Evolutionary conservation across 192 early-diverging fungal species (phyloP).

Genomic region (Backusella circina): DNA sequence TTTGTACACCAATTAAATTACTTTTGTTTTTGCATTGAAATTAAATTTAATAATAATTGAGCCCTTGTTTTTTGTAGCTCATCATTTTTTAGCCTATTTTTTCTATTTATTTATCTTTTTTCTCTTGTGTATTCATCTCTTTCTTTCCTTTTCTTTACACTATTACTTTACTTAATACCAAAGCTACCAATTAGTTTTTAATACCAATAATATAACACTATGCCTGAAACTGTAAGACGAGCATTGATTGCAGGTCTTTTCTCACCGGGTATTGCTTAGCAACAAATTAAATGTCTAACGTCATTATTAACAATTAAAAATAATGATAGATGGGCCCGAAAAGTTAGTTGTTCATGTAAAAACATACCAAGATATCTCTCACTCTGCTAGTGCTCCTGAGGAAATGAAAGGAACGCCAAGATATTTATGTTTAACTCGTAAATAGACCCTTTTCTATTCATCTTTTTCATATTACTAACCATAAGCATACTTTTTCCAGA

Average conservation of each 20-base stretch:
- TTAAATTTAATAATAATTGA: neutral
- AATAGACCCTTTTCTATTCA: neutral
- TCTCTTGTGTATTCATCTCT: neutral
- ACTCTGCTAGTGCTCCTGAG: constrained; percentile 18
- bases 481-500: constrained; percentile 14
- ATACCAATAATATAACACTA: neutral
- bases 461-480: neutral
- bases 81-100: neutral
- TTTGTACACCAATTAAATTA: neutral
- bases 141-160: neutral
- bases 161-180: neutral
- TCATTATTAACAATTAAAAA: neutral
- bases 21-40: neutral
- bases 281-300: neutral
- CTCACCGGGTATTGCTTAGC: constrained; percentile 1
- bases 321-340: constrained; percentile 15
- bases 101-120: neutral
- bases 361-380: constrained; percentile 46
- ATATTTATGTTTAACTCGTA: constrained; percentile 54
- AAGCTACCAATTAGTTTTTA: neutral
- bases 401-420: constrained; percentile 47
- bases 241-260: constrained; percentile 19
- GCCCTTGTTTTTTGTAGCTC: neutral
- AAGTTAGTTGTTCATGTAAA: constrained; percentile 42
- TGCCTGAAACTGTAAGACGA: constrained; percentile 9